Conservation (phyloP, 2,329 filamentous ascomycete genomes). For the Fusarium coffeatum region DNA sequence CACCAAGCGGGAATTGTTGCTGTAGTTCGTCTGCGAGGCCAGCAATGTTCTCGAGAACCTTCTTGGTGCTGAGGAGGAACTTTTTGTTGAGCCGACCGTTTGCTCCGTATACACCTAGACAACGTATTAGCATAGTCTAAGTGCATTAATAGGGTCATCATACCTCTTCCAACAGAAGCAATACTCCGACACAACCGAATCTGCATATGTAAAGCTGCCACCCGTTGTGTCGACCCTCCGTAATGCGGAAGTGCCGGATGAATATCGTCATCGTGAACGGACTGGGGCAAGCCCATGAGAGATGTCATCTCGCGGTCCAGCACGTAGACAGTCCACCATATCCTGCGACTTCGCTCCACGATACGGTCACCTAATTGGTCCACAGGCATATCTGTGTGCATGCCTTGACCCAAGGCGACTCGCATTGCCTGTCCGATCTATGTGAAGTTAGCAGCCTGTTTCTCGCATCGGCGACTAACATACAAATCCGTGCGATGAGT, state of each 20-base stretch:
- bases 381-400: slow-evolving; percentile 64
- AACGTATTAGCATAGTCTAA: not conserved
- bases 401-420: slow-evolving; percentile 60
- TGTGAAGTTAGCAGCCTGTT: not conserved
- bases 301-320: slow-evolving; percentile 66
- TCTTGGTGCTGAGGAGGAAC: slow-evolving; percentile 49
- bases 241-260: slow-evolving; percentile 54
- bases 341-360: slow-evolving; percentile 60
- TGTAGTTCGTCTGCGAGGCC: slow-evolving; percentile 48
- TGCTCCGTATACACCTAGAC: slow-evolving; percentile 46
- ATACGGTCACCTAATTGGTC: slow-evolving; percentile 54
- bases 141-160: accelerated
- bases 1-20: slow-evolving; percentile 46
- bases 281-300: slow-evolving; percentile 63
- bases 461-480: not conserved
- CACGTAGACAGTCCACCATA: slow-evolving; percentile 67
- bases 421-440: slow-evolving; percentile 61
- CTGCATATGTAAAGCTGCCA: slow-evolving; percentile 49
- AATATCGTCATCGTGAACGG: slow-evolving; percentile 63
- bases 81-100: slow-evolving; percentile 48
- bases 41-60: slow-evolving; percentile 46
- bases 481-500: slow-evolving; percentile 59
- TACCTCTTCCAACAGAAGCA: slow-evolving; percentile 49
- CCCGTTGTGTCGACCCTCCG: slow-evolving; percentile 43
- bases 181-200: slow-evolving; percentile 48